Percentiles rank a stretch among this genome's conserved stretches.
Conservation (phyloP, 108 stramenopile species). For the Aurantiochytrium sp. region DNA sequence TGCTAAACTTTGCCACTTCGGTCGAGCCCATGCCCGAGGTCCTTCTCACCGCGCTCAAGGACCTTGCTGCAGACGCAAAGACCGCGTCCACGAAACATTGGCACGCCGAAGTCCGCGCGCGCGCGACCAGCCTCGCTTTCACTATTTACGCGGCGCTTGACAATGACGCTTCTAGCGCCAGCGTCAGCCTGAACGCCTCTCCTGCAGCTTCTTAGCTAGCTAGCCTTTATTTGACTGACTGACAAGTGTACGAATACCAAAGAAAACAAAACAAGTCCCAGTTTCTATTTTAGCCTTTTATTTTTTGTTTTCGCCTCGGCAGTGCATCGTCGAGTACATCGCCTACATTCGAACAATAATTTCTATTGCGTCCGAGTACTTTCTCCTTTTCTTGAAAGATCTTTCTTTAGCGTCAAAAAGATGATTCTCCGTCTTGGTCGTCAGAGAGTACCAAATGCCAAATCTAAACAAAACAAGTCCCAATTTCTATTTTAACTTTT, state of each 20-base stretch:
- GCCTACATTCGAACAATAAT: too few relatives aligned
- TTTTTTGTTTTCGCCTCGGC: too few relatives aligned
- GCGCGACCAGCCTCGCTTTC: background rate
- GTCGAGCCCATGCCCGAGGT: background rate
- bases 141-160: background rate
- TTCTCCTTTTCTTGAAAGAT: too few relatives aligned
- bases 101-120: background rate
- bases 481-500: too few relatives aligned
- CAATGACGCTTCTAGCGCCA: background rate
- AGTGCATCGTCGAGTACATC: too few relatives aligned
- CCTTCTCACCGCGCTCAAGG: background rate
- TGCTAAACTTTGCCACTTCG: background rate
- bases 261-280: too few relatives aligned
- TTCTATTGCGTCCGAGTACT: too few relatives aligned
- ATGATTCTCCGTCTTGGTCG: too few relatives aligned
- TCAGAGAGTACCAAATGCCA: too few relatives aligned
- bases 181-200: background rate
- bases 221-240: background rate
- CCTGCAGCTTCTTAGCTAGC: background rate
- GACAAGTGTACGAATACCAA: background rate
- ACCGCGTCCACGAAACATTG: background rate
- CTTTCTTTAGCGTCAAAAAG: too few relatives aligned
- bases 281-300: too few relatives aligned
- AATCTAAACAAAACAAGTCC: too few relatives aligned
- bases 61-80: background rate